Evolutionary conservation across 768 basidiomycete species (phyloP).

Genomic region (Leccinum pellstonianum): DNA sequence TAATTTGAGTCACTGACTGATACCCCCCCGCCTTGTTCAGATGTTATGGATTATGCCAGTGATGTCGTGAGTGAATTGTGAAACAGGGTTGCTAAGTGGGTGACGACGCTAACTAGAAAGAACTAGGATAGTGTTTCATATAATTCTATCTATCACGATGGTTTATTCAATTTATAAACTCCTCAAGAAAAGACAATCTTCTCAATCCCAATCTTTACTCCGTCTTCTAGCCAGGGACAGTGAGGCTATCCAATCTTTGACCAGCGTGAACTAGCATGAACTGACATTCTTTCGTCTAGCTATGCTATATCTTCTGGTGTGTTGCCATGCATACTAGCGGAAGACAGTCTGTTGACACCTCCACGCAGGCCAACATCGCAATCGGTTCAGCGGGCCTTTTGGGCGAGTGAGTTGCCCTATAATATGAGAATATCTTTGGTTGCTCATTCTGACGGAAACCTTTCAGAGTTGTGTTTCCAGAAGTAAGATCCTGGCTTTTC

Average conservation of each 20-base stretch:
- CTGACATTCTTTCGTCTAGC: not conserved
- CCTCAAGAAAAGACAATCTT: not conserved
- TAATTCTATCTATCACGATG: not conserved
- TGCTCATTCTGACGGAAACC: not conserved
- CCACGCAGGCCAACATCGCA: not conserved
- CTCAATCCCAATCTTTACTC: not conserved
- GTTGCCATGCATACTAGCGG: not conserved
- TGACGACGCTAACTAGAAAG: not conserved
- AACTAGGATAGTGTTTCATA: conserved; percentile 2
- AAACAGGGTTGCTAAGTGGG: too few species aligned
- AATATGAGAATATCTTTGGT: not conserved
- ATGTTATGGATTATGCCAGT: not conserved
- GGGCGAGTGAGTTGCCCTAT: conserved; percentile 7
- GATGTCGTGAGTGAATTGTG: conserved; percentile 2
- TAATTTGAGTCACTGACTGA: not conserved
- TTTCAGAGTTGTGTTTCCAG: not conserved
- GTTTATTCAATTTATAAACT: conserved; percentile 6
- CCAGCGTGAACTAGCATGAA: not conserved
- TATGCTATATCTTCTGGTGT: not conserved
- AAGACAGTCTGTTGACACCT: not conserved
- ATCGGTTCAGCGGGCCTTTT: not conserved
- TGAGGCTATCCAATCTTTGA: conserved; percentile 5
- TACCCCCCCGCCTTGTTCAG: too few species aligned
- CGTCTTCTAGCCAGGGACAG: conserved; percentile 8
- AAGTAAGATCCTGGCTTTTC: not conserved